phyloP scores from a whole-genome alignment of 352 stramenopile genomes.

The Globisporangium spinosum region DNA sequence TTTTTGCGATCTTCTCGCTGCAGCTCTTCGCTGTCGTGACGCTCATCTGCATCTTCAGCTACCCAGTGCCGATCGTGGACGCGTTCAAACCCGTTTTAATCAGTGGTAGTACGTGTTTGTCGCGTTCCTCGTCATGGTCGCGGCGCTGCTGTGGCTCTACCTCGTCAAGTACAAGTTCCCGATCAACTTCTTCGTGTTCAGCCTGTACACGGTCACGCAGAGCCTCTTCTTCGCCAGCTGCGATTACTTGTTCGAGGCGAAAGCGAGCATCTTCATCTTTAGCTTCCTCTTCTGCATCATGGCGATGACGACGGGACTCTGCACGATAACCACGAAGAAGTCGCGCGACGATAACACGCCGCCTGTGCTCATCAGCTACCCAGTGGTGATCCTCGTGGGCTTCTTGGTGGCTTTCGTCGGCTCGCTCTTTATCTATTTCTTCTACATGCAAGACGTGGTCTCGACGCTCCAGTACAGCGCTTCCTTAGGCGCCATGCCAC shows the following conservation, averaged over 20 bases:
- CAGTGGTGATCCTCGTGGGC: slow-evolving; percentile 41
- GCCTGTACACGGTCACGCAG: slow-evolving; percentile 52
- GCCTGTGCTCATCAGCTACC: slow-evolving; percentile 52
- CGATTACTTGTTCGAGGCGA: slow-evolving; percentile 54
- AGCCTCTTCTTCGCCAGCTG: slow-evolving; percentile 57
- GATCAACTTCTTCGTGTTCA: slow-evolving; percentile 64
- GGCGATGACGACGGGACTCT: slow-evolving; percentile 52
- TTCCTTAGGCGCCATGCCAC: slow-evolving; percentile 47
- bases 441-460: slow-evolving; percentile 47
- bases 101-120: slow-evolving; percentile 53
- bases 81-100: slow-evolving; percentile 32
- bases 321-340: slow-evolving; percentile 42
- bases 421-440: slow-evolving; percentile 60
- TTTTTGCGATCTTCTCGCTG: slow-evolving; percentile 70
- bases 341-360: slow-evolving; percentile 29
- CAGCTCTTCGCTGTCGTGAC: slow-evolving; percentile 52
- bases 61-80: slow-evolving; percentile 25
- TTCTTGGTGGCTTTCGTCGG: slow-evolving; percentile 58
- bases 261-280: slow-evolving; percentile 65
- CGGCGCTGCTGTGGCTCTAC: slow-evolving; percentile 64
- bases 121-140: slow-evolving; percentile 48
- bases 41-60: slow-evolving; percentile 40
- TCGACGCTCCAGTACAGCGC: slow-evolving; percentile 50
- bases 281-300: slow-evolving; percentile 60
- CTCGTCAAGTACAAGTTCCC: slow-evolving; percentile 71